A percentile compares a stretch with the other conserved stretches of the same genome.
Conservation (phyloP, 2,329 filamentous ascomycete species). For the Albifimbria verrucaria region DNA sequence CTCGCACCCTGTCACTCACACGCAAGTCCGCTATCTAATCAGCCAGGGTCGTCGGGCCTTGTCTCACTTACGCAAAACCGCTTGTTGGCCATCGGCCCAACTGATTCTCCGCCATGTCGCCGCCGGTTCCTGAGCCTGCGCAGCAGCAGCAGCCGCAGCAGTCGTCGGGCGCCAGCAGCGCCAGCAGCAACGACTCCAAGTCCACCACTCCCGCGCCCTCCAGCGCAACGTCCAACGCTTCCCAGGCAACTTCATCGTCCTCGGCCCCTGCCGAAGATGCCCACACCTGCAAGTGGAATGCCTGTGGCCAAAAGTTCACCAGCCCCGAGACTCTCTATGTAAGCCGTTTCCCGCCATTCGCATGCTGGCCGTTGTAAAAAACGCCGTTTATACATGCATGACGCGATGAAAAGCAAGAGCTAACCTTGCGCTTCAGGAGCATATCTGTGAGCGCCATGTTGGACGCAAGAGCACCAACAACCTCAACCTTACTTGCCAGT, state of each 20-base stretch:
- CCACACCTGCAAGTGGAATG: conserved; percentile 58
- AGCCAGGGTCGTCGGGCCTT: conserved; percentile 8
- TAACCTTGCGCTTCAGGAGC: conserved; percentile 61
- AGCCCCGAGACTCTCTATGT: conserved; percentile 59
- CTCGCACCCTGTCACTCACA: background rate
- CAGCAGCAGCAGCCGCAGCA: conserved; percentile 18
- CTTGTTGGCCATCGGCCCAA: conserved; percentile 12
- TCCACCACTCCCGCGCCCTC: conserved; percentile 51
- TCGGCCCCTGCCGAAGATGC: conserved; percentile 46
- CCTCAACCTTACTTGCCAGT: conserved; percentile 93
- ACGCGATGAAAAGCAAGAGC: background rate
- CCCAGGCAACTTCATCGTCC: conserved; percentile 37
- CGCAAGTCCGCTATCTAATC: background rate
- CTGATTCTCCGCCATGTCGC: conserved; percentile 24
- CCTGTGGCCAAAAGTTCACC: conserved; percentile 56
- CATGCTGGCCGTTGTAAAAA: background rate
- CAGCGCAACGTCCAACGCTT: conserved; percentile 43
- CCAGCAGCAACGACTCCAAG: conserved; percentile 47
- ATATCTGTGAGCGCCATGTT: conserved; percentile 97
- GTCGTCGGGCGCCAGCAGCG: conserved; percentile 30
- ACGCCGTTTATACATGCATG: background rate
- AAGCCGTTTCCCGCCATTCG: conserved; percentile 25
- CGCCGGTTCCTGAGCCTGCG: conserved; percentile 24
- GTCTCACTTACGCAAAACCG: background rate
- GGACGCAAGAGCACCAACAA: conserved; percentile 99